Conservation (phyloP, 2,329 filamentous ascomycete species). For the Colletotrichum tamarilloi region DNA sequence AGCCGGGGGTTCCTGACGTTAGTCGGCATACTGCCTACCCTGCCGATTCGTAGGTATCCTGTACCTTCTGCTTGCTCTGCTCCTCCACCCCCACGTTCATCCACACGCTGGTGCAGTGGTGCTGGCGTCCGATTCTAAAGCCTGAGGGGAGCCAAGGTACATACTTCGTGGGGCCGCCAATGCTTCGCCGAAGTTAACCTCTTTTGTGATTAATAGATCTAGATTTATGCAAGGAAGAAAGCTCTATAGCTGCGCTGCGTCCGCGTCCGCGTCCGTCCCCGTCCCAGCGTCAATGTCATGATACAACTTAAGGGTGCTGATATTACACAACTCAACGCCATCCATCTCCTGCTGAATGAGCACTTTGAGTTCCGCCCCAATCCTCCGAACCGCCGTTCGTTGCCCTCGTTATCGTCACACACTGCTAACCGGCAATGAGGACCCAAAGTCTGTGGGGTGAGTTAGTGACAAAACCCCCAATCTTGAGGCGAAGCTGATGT, state of each 20-base stretch:
- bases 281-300: conserved; percentile 25
- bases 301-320: conserved; percentile 26
- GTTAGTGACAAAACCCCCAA: conserved; percentile 27
- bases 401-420: neutral
- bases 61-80: neutral
- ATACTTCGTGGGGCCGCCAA: neutral
- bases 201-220: conserved; percentile 34
- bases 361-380: neutral
- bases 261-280: neutral
- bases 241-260: conserved; percentile 25
- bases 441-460: conserved; percentile 68
- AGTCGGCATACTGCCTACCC: neutral
- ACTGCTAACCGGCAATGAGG: conserved; percentile 65
- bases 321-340: conserved; percentile 34
- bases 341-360: neutral
- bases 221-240: conserved; percentile 26
- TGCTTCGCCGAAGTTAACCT: conserved; percentile 25
- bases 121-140: too few relatives aligned
- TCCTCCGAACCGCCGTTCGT: neutral
- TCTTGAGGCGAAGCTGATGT: conserved; percentile 29
- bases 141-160: neutral
- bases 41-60: neutral
- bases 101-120: neutral
- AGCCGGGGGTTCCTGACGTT: neutral
- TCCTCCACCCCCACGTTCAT: neutral